These are phyloP conservation scores for Trametes gibbosa DNA, from an alignment of 768 basidiomycete species.

Conservation along the genomic window DNA sequence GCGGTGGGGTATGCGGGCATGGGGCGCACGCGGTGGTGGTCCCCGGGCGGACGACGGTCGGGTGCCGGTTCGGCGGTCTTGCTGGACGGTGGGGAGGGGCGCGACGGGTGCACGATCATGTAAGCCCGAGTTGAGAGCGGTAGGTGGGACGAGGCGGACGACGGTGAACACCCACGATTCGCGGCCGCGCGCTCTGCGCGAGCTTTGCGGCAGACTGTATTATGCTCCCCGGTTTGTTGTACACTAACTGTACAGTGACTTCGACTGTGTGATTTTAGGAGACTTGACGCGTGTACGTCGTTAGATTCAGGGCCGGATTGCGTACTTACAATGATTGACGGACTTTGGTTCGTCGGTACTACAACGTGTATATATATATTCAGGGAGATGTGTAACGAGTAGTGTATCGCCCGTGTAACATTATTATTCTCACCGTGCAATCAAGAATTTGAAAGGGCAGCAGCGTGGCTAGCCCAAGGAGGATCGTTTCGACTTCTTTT, in stretches of 20 bases:
- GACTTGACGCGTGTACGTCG: neutral
- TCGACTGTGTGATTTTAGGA: neutral
- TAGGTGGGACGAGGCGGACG: conserved; percentile 6
- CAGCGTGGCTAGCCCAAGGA: neutral
- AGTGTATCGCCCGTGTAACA: conserved; percentile 5
- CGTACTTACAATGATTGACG: too few relatives aligned
- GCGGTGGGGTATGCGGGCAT: conserved; percentile 21
- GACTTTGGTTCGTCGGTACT: neutral
- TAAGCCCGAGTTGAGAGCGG: conserved; percentile 29
- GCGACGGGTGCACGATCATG: conserved; percentile 71
- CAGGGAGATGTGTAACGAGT: conserved; percentile 12
- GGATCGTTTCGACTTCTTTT: conserved; percentile 31
- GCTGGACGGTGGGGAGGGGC: conserved; percentile 36
- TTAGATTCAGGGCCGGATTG: neutral
- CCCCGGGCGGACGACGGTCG: conserved; percentile 47
- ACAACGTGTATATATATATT: conserved; percentile 7
- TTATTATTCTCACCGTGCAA: neutral
- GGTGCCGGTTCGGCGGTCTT: conserved; percentile 50
- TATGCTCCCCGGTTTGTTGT: conserved; percentile 1
- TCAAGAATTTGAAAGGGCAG: neutral
- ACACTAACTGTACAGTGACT: conserved; percentile 14
- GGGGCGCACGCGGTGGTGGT: conserved; percentile 46
- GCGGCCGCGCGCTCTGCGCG: neutral
- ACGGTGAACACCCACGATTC: neutral
- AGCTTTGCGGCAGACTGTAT: neutral